Evolutionary conservation across 495 filamentous ascomycete genomes (phyloP).

Genomic region (Cercophora sp.): DNA sequence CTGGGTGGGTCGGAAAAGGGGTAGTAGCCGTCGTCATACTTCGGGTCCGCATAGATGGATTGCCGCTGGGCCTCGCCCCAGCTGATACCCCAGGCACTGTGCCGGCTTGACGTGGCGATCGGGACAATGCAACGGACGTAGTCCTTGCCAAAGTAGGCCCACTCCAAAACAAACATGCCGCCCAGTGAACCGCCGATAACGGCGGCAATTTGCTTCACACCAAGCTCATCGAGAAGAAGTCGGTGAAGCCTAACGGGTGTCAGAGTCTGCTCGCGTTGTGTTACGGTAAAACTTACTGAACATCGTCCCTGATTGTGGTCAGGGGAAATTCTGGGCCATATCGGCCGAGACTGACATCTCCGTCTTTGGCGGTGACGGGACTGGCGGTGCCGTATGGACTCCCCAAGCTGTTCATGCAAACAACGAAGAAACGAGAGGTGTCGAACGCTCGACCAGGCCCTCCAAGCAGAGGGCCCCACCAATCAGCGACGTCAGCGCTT

Average conservation of each 20-base stretch:
- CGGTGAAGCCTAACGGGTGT: conserved; percentile 88
- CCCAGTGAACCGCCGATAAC: conserved; percentile 98
- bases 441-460: conserved; percentile 90
- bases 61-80: conserved; percentile 98
- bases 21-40: conserved; percentile 97
- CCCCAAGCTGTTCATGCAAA: conserved; percentile 94
- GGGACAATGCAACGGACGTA: conserved; percentile 90
- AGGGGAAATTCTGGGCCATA: conserved; percentile 97
- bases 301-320: conserved; percentile 92
- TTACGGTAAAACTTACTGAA: conserved; percentile 70
- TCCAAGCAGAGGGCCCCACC: conserved; percentile 95
- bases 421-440: conserved; percentile 83
- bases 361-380: conserved; percentile 84
- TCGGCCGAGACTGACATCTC: conserved; percentile 63
- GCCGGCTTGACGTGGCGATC: conserved; percentile 89
- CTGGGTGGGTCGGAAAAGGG: conserved; percentile 74
- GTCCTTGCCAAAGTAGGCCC: conserved; percentile 91
- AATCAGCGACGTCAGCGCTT: conserved; percentile 92
- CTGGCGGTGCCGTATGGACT: conserved; percentile 96
- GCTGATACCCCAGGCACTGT: conserved; percentile 98
- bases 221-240: conserved; percentile 82
- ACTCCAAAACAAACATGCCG: conserved; percentile 95
- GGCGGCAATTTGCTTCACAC: conserved; percentile 78
- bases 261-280: too few species aligned
- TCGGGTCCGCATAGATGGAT: conserved; percentile 96